phyloP scores from a whole-genome alignment of 2,329 filamentous ascomycete genomes.

The Claviceps maximensis region DNA sequence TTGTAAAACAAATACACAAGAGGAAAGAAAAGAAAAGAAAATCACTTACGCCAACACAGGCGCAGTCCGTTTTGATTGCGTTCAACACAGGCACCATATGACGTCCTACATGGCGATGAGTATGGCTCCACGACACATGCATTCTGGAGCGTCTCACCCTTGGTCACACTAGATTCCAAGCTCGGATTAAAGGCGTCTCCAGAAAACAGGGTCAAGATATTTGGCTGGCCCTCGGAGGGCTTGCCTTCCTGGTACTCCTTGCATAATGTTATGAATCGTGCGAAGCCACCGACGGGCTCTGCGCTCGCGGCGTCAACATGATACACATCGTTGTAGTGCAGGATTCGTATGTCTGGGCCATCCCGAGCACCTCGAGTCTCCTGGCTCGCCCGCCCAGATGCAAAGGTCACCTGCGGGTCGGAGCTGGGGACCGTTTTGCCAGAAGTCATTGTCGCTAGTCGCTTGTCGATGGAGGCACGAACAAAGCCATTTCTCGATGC shows the following conservation, averaged over 20 bases:
- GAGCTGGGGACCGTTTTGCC: conserved; percentile 11
- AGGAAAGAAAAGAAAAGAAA: too few relatives aligned
- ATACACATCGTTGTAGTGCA: conserved; percentile 93
- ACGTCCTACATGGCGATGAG: conserved; percentile 31
- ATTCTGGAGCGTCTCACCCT: conserved; percentile 37
- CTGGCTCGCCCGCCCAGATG: conserved; percentile 9
- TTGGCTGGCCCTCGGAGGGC: conserved; percentile 48
- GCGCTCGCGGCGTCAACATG: conserved; percentile 65
- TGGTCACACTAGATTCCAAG: conserved; percentile 77
- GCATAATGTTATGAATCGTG: conserved; percentile 66
- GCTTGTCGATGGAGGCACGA: not conserved
- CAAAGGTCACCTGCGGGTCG: conserved; percentile 14
- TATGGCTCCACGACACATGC: not conserved
- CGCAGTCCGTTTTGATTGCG: conserved; percentile 59
- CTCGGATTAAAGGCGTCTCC: conserved; percentile 90
- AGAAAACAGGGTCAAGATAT: conserved; percentile 69
- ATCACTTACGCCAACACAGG: conserved; percentile 62
- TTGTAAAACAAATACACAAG: too few relatives aligned
- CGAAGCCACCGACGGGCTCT: conserved; percentile 70
- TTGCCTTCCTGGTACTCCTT: conserved; percentile 58
- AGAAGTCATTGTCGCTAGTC: not conserved
- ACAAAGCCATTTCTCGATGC: not conserved
- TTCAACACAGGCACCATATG: conserved; percentile 88
- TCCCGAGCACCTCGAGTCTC: conserved; percentile 16
- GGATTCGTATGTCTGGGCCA: conserved; percentile 54